phyloP scores from a whole-genome alignment of 495 filamentous ascomycete species.

The Xylaria castorea region DNA sequence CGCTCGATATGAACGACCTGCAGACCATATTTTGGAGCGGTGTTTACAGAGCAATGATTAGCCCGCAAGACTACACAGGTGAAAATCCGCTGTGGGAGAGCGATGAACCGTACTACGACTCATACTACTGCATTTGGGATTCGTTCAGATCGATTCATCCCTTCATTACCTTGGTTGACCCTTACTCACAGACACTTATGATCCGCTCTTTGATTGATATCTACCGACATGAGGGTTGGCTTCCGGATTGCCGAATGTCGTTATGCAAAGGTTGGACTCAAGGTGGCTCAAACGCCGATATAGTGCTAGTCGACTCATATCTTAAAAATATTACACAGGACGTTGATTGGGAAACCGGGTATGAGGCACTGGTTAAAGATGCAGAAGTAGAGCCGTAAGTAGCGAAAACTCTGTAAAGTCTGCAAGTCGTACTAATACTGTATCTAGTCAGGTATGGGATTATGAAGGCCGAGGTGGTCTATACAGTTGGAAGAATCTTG shows the following conservation, averaged over 20 bases:
- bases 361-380: conserved; percentile 71
- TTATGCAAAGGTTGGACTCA: conserved; percentile 73
- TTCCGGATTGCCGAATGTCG: conserved; percentile 70
- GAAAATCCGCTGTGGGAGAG: conserved; percentile 76
- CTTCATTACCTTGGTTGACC: conserved; percentile 70
- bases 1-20: conserved; percentile 53
- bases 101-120: conserved; percentile 74
- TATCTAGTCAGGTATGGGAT: conserved; percentile 60
- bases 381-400: conserved; percentile 67
- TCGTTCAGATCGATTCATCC: conserved; percentile 70
- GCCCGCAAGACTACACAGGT: conserved; percentile 75
- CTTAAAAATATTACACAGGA: conserved; percentile 65
- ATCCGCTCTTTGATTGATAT: conserved; percentile 70
- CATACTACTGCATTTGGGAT: conserved; percentile 75
- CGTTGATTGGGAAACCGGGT: conserved; percentile 70
- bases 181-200: conserved; percentile 66
- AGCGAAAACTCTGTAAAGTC: neutral
- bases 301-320: conserved; percentile 69
- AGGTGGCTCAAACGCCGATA: conserved; percentile 75
- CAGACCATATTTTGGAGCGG: conserved; percentile 70
- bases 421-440: conserved; percentile 1
- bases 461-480: conserved; percentile 71
- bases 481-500: conserved; percentile 65
- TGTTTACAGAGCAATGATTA: conserved; percentile 68
- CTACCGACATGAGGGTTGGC: conserved; percentile 68